Conservation (phyloP, 2,329 filamentous ascomycete genomes). For the Ophiocordyceps australis region DNA sequence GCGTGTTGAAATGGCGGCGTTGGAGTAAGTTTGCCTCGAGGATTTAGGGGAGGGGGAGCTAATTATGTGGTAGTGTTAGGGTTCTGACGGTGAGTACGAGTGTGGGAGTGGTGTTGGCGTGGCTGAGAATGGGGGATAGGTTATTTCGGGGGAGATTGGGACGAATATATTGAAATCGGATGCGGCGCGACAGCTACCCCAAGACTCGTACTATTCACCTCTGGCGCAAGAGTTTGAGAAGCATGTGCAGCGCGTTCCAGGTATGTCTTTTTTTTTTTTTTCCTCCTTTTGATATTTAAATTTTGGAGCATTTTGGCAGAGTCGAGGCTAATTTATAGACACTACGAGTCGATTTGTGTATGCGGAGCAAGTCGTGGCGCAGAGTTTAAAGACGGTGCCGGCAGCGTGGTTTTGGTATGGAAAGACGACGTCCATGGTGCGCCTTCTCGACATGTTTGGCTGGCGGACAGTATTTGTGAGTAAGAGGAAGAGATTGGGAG, state of each 20-base stretch:
- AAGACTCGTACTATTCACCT: not conserved
- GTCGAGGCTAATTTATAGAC: not conserved
- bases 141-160: not conserved
- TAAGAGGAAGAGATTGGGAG: no score
- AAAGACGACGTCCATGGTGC: not conserved
- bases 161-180: not conserved
- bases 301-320: not conserved
- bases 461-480: conserved; percentile 1
- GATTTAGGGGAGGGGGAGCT: not conserved
- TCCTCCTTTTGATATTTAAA: not conserved
- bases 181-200: not conserved
- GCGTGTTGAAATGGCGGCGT: conserved; percentile 6
- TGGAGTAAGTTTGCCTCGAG: conserved; percentile 3
- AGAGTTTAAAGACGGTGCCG: conserved; percentile 3
- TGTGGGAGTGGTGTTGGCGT: no score
- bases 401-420: conserved; percentile 4
- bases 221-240: not conserved
- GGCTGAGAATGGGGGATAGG: no score
- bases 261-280: not conserved
- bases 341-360: not conserved
- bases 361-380: conserved; percentile 4
- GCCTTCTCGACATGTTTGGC: not conserved
- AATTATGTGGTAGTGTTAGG: not conserved
- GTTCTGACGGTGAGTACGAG: conserved; percentile 1
- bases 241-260: not conserved